Conservation (phyloP, 2,329 filamentous ascomycete genomes). For the Ceratocystis colombiana region DNA sequence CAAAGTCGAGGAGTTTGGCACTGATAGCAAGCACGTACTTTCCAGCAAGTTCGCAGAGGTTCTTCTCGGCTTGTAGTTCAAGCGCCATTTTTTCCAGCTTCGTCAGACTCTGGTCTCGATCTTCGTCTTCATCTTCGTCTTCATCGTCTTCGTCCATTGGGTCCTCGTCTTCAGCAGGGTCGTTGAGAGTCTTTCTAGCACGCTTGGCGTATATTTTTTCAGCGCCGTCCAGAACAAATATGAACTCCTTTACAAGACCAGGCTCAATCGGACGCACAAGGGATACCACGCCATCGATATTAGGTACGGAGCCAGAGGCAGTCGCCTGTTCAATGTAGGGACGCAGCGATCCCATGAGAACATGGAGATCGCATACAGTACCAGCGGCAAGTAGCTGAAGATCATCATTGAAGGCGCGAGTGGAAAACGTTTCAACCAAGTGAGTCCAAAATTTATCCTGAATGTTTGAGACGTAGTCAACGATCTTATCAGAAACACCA, state of each 20-base stretch:
- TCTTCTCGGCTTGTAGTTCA: slow-evolving; percentile 69
- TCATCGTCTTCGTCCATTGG: slow-evolving; percentile 53
- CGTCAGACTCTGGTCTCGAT: slow-evolving; percentile 36
- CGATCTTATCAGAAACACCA: slow-evolving; percentile 45
- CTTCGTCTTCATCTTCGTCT: slow-evolving; percentile 46
- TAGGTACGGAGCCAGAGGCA: slow-evolving; percentile 32
- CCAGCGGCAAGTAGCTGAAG: slow-evolving; percentile 66
- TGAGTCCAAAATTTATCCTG: slow-evolving; percentile 50
- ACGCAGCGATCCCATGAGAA: slow-evolving; percentile 64
- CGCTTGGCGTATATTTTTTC: slow-evolving; percentile 71
- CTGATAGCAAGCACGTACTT: slow-evolving; percentile 75
- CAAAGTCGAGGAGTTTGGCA: slow-evolving; percentile 61
- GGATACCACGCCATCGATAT: slow-evolving; percentile 38
- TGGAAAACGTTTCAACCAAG: slow-evolving; percentile 58
- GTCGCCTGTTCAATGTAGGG: slow-evolving; percentile 38
- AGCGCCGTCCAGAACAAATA: slow-evolving; percentile 64
- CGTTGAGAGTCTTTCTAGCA: slow-evolving; percentile 50
- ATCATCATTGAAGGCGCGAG: slow-evolving; percentile 61
- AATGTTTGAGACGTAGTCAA: slow-evolving; percentile 50
- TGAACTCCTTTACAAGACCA: slow-evolving; percentile 55
- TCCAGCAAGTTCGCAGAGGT: slow-evolving; percentile 72
- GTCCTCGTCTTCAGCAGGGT: slow-evolving; percentile 61
- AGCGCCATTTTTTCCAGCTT: slow-evolving; percentile 51
- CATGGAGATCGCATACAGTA: slow-evolving; percentile 70
- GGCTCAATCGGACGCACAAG: slow-evolving; percentile 60